Base-by-base conservation (phyloP, 495 filamentous ascomycete genomes). In the Cryomyces antarcticus region DNA sequence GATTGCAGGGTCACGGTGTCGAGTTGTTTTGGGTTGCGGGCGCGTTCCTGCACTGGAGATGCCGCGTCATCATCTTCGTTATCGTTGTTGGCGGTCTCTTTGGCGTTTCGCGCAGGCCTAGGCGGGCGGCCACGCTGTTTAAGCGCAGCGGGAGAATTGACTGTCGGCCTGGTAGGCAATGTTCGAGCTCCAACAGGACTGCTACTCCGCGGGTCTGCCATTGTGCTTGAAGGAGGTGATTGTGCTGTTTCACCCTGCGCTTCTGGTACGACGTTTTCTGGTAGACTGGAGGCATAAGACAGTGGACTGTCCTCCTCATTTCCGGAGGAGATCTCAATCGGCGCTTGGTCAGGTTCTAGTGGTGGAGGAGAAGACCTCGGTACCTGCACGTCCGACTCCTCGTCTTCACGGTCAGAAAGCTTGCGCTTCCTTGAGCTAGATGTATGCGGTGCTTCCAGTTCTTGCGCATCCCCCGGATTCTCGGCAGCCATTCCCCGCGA, bases 201-300 rank as follows among this genome's bases (percentile, higher is more conserved):
- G 56, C 67, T 71, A 45, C 69, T 73, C 42, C 55, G 46, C 4
- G 72, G 72, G 4, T 65, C 66, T 31, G 60, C 65, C 66, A 71
- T 63, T 1, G 67, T 72, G 17, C 17, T 24, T 24, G 17, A 24
- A 24, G 17, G 17, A 2, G 17, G 17, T 24, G 17, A 24, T 24
- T 2, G 17, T 24, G 17, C 17, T 24, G 17, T 24, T 24, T 24
- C 17, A 24, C 17, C 17, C 17, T 24, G 17, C 17, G 17, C 17
- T 24, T 24, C 17, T 24, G 17, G 17, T 2, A 24, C 17, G 2
- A 24, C 17, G 1, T 1, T 24, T 24, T 24, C 17, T 24, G 17
- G 17, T 24, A 24, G 17, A 24, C 17, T 24, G 17, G 17, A 24
- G 17, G 17, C 17, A 24, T 24, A 24, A 24, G 17, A 24, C 17